Percentiles rank a stretch among this genome's conserved stretches.
Conservation (phyloP, 495 filamentous ascomycete species). For the Penicillium samsonianum region DNA sequence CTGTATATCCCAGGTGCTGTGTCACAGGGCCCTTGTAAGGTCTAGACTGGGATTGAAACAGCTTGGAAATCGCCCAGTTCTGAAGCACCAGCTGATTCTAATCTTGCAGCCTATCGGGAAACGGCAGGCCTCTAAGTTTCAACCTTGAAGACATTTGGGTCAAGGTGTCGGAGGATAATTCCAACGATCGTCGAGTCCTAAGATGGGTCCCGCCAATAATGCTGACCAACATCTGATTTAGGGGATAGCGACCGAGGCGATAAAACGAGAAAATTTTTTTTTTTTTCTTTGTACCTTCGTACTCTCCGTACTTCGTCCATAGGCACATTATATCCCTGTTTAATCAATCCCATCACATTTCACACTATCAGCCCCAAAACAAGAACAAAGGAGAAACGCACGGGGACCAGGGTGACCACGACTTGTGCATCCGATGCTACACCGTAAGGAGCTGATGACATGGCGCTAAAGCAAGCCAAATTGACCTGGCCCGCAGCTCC, state of each 20-base stretch:
- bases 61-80: conserved; percentile 11
- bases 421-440: conserved; percentile 26
- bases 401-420: conserved; percentile 11
- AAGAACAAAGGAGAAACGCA: conserved; percentile 11
- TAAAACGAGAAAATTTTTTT: neutral
- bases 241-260: neutral
- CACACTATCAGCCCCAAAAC: conserved; percentile 1
- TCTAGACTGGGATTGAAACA: conserved; percentile 6
- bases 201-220: conserved; percentile 3
- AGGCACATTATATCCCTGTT: neutral
- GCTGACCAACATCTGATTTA: neutral
- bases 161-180: conserved; percentile 9
- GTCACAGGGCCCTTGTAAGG: conserved; percentile 19
- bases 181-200: conserved; percentile 10
- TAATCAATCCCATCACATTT: conserved; percentile 7
- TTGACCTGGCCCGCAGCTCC: conserved; percentile 27
- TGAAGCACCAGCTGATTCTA: conserved; percentile 17
- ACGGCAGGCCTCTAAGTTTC: conserved; percentile 24
- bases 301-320: neutral
- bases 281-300: neutral
- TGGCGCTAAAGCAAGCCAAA: conserved; percentile 34
- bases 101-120: conserved; percentile 24
- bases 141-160: conserved; percentile 6
- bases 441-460: conserved; percentile 33
- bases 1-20: conserved; percentile 11